Evolutionary conservation across 2,329 filamentous ascomycete genomes (phyloP).

Genomic region (Didymella lethalis): DNA sequence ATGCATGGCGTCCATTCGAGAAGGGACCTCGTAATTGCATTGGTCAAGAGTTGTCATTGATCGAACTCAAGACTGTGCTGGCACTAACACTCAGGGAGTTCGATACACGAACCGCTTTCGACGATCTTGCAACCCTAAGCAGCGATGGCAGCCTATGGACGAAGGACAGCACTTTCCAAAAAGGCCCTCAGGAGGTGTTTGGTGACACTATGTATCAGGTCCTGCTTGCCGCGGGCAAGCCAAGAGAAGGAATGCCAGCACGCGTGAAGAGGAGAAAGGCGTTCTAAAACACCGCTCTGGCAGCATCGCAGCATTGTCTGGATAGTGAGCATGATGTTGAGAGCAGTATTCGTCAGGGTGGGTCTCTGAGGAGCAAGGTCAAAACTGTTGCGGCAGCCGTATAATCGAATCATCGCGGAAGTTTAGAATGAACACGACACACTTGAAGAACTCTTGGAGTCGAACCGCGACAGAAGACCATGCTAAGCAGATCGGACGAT

Average conservation of each 20-base stretch:
- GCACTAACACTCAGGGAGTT: conserved; percentile 36
- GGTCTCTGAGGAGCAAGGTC: neutral
- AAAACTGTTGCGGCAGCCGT: neutral
- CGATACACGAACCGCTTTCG: conserved; percentile 31
- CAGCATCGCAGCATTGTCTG: neutral
- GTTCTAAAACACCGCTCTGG: neutral
- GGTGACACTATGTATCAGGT: conserved; percentile 40
- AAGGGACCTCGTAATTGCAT: conserved; percentile 43
- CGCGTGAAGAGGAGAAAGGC: conserved; percentile 26
- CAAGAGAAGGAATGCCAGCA: conserved; percentile 38
- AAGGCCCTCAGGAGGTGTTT: conserved; percentile 31
- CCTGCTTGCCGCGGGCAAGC: conserved; percentile 37
- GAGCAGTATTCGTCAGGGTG: neutral
- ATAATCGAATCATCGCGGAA: neutral
- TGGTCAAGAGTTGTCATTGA: conserved; percentile 30
- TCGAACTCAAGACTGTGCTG: conserved; percentile 33
- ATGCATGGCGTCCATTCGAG: conserved; percentile 52
- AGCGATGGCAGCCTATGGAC: conserved; percentile 34
- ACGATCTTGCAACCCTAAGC: conserved; percentile 21
- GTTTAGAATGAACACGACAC: neutral
- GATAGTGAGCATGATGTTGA: neutral
- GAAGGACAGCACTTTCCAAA: conserved; percentile 22
- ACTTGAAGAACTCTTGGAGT: neutral
- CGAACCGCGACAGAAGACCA: neutral
- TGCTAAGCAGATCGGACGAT: neutral